A percentile compares a stretch with the other conserved stretches of the same genome.
Evolutionary conservation across 345 rosid genomes (phyloP).

Genomic region (Gossypium herbaceum): DNA sequence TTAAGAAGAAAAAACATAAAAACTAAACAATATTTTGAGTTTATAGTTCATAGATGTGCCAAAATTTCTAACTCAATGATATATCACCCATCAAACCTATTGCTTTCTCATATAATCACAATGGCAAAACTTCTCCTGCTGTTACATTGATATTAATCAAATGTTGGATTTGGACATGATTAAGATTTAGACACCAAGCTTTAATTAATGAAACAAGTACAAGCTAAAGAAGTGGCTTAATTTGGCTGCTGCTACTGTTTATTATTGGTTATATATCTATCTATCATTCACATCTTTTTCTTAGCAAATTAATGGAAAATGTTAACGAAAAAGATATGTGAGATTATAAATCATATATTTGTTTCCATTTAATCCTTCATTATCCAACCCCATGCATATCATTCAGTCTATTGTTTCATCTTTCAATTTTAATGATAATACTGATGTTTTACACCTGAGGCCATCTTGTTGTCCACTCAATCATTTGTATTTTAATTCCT

Average conservation of each 20-base stretch:
- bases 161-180: not conserved
- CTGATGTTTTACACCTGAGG: not conserved
- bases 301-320: not conserved
- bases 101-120: conserved; percentile 4
- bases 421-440: too few species aligned
- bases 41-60: not conserved
- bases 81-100: conserved; percentile 1
- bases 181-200: not conserved
- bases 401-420: too few species aligned
- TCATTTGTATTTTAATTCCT: not conserved
- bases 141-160: not conserved
- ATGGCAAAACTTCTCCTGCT: not conserved
- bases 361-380: not conserved
- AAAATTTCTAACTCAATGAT: not conserved
- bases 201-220: not conserved
- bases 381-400: not conserved
- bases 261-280: not conserved
- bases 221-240: not conserved
- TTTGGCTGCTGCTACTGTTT: not conserved
- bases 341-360: not conserved
- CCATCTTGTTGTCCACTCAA: not conserved
- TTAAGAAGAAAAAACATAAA: not conserved
- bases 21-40: not conserved
- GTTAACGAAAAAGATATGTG: not conserved
- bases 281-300: not conserved